phyloP scores from a whole-genome alignment of 169 alveolate genomes.

The Prorocentrum cordatum region DNA sequence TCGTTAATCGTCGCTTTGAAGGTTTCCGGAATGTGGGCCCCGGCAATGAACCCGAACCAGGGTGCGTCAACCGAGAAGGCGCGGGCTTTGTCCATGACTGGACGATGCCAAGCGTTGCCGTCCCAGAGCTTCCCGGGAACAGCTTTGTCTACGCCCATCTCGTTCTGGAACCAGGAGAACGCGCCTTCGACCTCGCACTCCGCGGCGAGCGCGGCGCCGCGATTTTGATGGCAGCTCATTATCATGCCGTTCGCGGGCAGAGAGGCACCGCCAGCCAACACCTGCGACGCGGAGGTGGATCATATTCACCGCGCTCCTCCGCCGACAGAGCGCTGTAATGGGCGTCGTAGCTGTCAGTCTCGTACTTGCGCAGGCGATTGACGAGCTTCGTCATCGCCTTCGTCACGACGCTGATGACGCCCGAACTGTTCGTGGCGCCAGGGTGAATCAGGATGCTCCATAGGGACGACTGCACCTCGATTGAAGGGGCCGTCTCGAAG shows the following conservation, averaged over 20 bases:
- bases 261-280: no score
- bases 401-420: background rate
- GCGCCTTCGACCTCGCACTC: no score
- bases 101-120: background rate
- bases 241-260: no score
- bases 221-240: no score
- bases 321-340: no score
- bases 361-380: background rate
- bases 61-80: background rate
- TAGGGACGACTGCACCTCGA: background rate
- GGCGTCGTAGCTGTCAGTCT: no score
- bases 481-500: background rate
- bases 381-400: background rate
- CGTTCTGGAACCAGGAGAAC: no score
- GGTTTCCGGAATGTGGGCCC: background rate
- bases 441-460: background rate
- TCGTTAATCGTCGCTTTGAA: background rate
- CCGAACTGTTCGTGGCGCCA: background rate
- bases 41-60: background rate
- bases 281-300: no score
- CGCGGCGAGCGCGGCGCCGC: no score
- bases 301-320: no score
- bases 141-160: background rate
- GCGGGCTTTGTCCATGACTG: background rate
- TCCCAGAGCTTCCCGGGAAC: conserved; percentile 3